phyloP scores from a whole-genome alignment of 345 rosid genomes.

The Arabis hirsuta region DNA sequence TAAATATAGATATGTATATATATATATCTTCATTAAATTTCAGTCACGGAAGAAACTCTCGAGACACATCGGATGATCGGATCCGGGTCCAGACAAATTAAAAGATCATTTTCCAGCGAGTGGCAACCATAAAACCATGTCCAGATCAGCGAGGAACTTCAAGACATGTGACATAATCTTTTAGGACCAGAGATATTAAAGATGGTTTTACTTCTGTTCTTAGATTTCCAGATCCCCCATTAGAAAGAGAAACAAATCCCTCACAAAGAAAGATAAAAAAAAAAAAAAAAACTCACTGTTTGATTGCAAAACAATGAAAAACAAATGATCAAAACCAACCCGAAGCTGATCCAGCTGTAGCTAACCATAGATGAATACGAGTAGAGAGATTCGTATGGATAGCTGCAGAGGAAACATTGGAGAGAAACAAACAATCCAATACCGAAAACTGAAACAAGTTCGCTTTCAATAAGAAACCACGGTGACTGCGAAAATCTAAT shows the following conservation, averaged over 20 bases:
- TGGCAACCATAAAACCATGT: conserved; percentile 2
- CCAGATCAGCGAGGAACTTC: conserved; percentile 4
- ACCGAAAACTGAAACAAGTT: conserved; percentile 21
- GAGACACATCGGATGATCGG: no score
- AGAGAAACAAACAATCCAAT: conserved; percentile 10
- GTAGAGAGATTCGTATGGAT: conserved; percentile 8
- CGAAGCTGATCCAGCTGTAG: conserved; percentile 19
- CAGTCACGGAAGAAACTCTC: neutral
- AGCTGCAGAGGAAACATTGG: conserved; percentile 14
- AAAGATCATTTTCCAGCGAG: neutral
- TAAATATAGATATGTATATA: neutral
- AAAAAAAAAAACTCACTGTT: neutral
- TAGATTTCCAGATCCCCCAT: neutral
- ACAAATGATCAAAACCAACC: conserved; percentile 10
- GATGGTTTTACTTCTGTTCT: conserved; percentile 19
- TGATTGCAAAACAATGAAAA: conserved; percentile 9
- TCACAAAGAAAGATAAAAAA: neutral
- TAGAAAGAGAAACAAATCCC: neutral
- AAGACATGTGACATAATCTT: conserved; percentile 10
- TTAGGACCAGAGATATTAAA: conserved; percentile 15
- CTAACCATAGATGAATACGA: conserved; percentile 16
- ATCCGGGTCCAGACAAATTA: no score
- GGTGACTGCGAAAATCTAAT: neutral
- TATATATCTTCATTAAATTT: neutral
- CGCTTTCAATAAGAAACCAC: neutral